Evolutionary conservation across 1,139 yeast genomes (phyloP), one percentile per base, ranked within the genome.

Genomic region (Pichiaceae sp.): DNA sequence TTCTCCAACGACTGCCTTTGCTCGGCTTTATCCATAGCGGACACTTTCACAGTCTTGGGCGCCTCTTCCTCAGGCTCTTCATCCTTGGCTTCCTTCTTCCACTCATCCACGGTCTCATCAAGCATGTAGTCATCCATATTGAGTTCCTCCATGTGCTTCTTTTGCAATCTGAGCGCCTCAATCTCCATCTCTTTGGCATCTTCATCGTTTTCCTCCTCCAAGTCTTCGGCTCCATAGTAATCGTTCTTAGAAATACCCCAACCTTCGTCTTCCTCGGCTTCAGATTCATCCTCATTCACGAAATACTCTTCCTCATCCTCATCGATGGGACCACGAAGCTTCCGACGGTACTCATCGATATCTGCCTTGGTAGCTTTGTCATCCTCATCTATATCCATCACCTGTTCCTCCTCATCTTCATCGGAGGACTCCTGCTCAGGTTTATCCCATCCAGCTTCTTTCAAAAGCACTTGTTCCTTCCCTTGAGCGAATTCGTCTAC

Each of bases 81-180:
- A 15, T 59, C 57, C 29, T 54, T 62, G 1, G 61, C 59, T 31
- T 63, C 64, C 39, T 61, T 63, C 40, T 67, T 61, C 89, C 91
- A 83, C 47, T 75, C 87, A 33, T 77, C 84, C 55, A 76, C 72
- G 53, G 80, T 73, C 39, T 83, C 95, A 38, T 84, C 95, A 48
- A 86, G 94, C 46, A 82, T 68, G 53, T 76, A 89, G 58, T 87
- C 97, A 34, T 75, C 86, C 71, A 83, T 78, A 33, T 76, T 78
- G 49, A 91, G 67, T 37, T 84, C 95, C 46, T 77, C 75, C 43
- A 89, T 63, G 53, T 89, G 95, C 56, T 79, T 77, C 63, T 81
- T 83, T 60, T 89, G 97, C 46, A 86, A 78, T 54, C 87, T 76
- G 40, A 85, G 54, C 1, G 97, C 97, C 61, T 91, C 97, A 48